Base-by-base conservation (phyloP, 2,329 filamentous ascomycete genomes). In the Fusarium tanahbumbuense region DNA sequence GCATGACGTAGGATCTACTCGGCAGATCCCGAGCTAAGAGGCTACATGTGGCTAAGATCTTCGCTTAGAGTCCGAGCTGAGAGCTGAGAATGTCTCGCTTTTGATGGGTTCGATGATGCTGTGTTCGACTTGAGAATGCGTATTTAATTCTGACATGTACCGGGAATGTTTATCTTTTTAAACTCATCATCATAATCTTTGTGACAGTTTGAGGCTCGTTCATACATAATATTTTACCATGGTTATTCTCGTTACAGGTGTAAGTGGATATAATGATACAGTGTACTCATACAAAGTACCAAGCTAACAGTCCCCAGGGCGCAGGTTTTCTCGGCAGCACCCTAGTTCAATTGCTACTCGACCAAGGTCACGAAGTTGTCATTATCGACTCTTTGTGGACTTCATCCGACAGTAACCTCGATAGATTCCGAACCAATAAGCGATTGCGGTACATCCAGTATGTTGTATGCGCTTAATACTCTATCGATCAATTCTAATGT, bases 331-430 rank as follows among this genome's bases (percentile, higher is more conserved):
- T 73, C 18, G 70, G 70, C 18, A 54, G 66, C 27, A 68, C 71
- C 9, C n/a, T 73, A 1, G 58, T 73, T 6, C 52, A 73, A 20
- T 44, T 69, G 6, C 34, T 73, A 0, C 67, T 73, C 1, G 56
- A 60, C 7, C 50, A 67, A 8, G 64, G 60, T 8, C 57, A 69
- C 5, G 52, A 69, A 30, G 67, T 73, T 2, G 64, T 73, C 1
- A 54, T 69, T 4, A 16, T 73, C 4, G 70, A 73, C 11, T 73
- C 70, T 2, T 11, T 73, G 20, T 73, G 70, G 70, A 73, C 70
- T 3, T 60, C 67, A n/a, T 73, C 60, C 3, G 52, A 53, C 5
- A 52, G 30, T 6, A 73, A 62, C 12, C 56, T 73, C 4, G 55
- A 67, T 10, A 41, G 25, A 2, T 57, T 73, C 3, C 37, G 48